phyloP scores from a whole-genome alignment of 1,284 basidiomycete species.

The Trichosporon inkin region DNA sequence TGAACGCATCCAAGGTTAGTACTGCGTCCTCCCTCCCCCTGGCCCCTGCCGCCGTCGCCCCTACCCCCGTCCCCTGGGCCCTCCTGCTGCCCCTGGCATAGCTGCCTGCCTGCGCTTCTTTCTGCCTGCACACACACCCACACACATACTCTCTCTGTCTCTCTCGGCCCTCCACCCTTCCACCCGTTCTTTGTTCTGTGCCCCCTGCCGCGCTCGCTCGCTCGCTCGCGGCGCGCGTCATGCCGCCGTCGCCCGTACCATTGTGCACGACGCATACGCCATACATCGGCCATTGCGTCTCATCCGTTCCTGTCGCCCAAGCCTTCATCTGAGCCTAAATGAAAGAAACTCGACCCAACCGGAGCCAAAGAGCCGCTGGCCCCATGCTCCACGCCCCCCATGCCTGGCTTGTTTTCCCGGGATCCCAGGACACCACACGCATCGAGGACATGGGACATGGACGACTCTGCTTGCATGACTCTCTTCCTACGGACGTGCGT shows the following conservation, averaged over 20 bases:
- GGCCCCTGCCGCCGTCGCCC: not conserved
- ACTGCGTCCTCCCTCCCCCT: not conserved
- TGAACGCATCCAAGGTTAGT: constrained; percentile 5
- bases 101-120: constrained; percentile 2
- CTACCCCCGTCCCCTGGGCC: not conserved
- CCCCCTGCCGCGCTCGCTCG: not conserved
- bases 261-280: not conserved
- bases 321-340: constrained; percentile 5
- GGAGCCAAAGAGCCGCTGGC: not conserved
- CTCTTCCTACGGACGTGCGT: no score
- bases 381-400: no score
- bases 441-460: no score
- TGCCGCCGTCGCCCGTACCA: not conserved
- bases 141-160: no score
- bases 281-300: not conserved
- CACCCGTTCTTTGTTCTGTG: constrained; percentile 2
- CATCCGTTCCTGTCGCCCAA: constrained; percentile 7
- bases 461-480: no score
- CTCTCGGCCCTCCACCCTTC: not conserved
- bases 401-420: no score
- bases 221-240: not conserved
- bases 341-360: constrained; percentile 9
- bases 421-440: no score
- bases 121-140: not conserved
- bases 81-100: not conserved